phyloP scores from a whole-genome alignment of 257 asterid species.

The Rubia yunnanensis region DNA sequence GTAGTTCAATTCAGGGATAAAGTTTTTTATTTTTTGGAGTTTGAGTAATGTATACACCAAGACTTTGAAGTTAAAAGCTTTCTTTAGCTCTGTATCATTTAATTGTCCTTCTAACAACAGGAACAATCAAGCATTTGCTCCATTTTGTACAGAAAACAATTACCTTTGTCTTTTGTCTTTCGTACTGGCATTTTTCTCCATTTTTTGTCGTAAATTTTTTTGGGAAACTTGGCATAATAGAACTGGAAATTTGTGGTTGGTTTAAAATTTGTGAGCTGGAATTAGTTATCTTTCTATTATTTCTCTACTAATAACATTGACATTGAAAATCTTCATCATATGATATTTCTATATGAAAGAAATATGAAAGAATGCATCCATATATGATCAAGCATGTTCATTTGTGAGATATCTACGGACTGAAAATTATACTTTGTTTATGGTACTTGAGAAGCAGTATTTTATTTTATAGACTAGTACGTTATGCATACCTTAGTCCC shows the following conservation, averaged over 20 bases:
- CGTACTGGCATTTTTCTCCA: not conserved
- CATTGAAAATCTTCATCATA: not conserved
- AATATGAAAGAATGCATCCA: not conserved
- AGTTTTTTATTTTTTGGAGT: not conserved
- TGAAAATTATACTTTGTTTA: not conserved
- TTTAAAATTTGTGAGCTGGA: no score
- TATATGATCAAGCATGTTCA: not conserved
- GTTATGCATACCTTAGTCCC: not conserved
- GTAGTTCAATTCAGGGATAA: not conserved
- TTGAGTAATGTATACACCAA: not conserved
- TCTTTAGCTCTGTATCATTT: not conserved
- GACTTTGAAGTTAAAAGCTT: not conserved
- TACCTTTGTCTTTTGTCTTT: not conserved
- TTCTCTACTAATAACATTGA: not conserved
- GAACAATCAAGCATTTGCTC: no score
- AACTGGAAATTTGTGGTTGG: no score
- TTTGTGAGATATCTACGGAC: not conserved
- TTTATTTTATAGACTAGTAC: not conserved
- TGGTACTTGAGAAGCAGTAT: not conserved
- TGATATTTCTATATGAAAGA: not conserved
- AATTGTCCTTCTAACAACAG: not conserved
- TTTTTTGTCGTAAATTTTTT: not conserved
- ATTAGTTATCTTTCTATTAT: not conserved
- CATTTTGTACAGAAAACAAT: no score
- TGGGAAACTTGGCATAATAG: no score